Conservation (phyloP, 176 grass and related monocot genomes). For the Panicum miliaceum region DNA sequence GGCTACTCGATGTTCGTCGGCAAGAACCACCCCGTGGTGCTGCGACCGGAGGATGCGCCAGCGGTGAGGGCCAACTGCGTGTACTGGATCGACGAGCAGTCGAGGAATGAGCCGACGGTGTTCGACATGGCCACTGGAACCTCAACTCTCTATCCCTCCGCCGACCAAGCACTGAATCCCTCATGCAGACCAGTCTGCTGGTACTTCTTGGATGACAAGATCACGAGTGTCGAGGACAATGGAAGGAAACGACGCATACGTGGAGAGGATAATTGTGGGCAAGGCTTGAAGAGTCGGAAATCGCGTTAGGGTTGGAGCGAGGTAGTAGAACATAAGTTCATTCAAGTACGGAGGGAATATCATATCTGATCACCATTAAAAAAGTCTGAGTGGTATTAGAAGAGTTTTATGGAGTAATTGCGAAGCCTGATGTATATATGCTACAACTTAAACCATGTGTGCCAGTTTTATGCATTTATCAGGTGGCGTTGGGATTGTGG, state of each 20-base stretch:
- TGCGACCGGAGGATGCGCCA: background rate
- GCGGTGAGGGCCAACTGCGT: background rate
- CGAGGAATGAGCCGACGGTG: background rate
- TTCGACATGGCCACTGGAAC: background rate
- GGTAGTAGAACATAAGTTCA: too few relatives aligned
- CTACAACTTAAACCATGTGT: too few relatives aligned
- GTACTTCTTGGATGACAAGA: conserved; percentile 6
- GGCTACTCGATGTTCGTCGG: background rate
- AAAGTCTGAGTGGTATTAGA: too few relatives aligned
- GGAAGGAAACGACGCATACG: background rate
- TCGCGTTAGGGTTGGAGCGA: background rate
- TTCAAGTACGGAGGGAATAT: too few relatives aligned
- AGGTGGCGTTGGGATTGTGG: too few relatives aligned
- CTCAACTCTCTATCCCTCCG: background rate
- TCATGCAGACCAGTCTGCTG: background rate
- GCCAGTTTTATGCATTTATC: too few relatives aligned
- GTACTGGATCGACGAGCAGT: background rate
- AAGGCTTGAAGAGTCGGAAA: background rate
- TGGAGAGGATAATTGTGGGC: background rate
- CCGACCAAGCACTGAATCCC: background rate
- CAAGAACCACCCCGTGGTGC: background rate
- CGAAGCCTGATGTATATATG: too few relatives aligned
- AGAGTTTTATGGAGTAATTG: too few relatives aligned
- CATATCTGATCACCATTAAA: too few relatives aligned
- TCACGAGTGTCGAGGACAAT: background rate